phyloP scores from a whole-genome alignment of 2,329 filamentous ascomycete genomes.

The Amylocarpus encephaloides region DNA sequence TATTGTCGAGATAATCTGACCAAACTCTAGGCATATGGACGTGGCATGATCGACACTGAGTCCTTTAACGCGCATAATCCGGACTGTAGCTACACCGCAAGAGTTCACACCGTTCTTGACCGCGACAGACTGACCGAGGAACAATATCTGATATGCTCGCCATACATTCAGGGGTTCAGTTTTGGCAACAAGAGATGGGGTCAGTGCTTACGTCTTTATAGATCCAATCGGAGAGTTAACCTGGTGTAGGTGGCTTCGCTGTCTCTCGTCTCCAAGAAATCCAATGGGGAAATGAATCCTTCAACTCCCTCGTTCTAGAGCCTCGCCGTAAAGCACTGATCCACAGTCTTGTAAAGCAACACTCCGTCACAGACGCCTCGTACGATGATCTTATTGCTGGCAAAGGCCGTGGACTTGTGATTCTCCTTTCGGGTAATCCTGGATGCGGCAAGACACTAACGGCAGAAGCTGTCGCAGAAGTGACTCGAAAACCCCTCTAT shows the following conservation, averaged over 20 bases:
- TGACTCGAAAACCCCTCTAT: conserved; percentile 9
- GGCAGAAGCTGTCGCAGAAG: conserved; percentile 10
- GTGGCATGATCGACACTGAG: neutral
- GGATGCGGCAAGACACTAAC: conserved; percentile 6
- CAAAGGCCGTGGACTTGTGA: neutral
- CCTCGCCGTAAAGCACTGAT: neutral
- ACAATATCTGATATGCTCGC: neutral
- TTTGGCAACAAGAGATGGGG: conserved; percentile 2
- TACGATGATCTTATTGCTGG: neutral
- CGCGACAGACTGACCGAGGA: neutral
- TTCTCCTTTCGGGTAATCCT: neutral
- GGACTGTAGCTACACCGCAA: neutral
- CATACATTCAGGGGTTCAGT: neutral
- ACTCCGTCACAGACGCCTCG: neutral
- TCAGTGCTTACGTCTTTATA: neutral
- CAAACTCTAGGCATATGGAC: neutral
- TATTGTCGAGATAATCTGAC: no score
- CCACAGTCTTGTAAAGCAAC: neutral
- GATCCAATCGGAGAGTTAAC: neutral
- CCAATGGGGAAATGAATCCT: neutral
- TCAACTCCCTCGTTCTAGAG: neutral
- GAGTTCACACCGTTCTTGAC: neutral
- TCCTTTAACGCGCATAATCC: neutral
- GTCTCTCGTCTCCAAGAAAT: neutral
- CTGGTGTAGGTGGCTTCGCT: neutral